phyloP scores from a whole-genome alignment of 768 basidiomycete genomes.

The Holtermanniella nyarrowii region DNA sequence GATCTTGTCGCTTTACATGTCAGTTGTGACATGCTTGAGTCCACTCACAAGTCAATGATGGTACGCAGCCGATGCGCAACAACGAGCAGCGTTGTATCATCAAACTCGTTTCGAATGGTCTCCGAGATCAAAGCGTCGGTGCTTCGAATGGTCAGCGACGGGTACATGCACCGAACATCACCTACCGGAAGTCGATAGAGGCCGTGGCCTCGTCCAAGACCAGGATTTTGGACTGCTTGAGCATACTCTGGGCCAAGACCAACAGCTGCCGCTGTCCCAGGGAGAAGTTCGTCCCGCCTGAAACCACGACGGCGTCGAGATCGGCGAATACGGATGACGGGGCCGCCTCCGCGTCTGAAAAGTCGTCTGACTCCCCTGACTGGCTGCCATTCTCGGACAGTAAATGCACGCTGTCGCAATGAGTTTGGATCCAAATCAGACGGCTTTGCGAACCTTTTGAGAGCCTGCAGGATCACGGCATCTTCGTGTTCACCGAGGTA shows the following conservation, averaged over 20 bases:
- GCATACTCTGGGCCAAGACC: constrained; percentile 34
- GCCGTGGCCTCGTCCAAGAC: constrained; percentile 41
- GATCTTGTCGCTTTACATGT: constrained; percentile 23
- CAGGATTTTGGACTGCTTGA: constrained; percentile 34
- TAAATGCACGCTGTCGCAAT: no score
- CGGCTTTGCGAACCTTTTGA: constrained; percentile 36
- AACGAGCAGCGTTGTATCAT: constrained; percentile 34
- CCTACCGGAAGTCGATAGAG: constrained; percentile 38
- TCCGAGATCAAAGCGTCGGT: constrained; percentile 39
- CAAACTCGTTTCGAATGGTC: constrained; percentile 34
- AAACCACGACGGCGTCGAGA: constrained; percentile 34
- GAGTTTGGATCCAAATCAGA: no score
- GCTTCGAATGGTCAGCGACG: constrained; percentile 9
- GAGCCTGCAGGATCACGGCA: constrained; percentile 30
- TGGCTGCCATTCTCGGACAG: no score
- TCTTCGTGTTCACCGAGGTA: constrained; percentile 17
- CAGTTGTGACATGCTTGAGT: background rate
- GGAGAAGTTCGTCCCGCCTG: constrained; percentile 32
- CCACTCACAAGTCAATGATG: constrained; percentile 34
- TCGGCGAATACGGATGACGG: constrained; percentile 15
- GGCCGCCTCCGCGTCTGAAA: constrained; percentile 10
- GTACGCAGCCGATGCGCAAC: constrained; percentile 40
- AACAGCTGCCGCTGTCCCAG: constrained; percentile 39
- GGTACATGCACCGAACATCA: background rate
- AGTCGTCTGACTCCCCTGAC: no score